Evolutionary conservation across 208 protist genomes (phyloP), one percentile per base, ranked within the genome.

Genomic region (Novymonas esmeraldas): DNA sequence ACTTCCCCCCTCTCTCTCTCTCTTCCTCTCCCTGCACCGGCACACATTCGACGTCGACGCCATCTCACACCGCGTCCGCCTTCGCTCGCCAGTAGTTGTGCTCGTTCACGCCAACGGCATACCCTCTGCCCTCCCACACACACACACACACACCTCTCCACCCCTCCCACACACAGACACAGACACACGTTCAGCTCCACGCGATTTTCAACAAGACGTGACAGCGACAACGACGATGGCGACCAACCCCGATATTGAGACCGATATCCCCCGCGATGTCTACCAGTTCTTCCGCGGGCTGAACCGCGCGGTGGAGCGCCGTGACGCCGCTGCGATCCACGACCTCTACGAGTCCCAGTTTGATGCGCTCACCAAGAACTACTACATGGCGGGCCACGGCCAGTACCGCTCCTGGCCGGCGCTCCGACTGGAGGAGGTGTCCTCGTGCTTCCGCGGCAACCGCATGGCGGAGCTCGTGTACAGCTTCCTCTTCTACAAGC

Each of bases 171-270:
- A 58, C 18, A 58, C 29, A 29, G 6, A 3, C n/a, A 38, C 6
- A 54, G 13, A 13, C 9, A 59, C 7, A 33, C 34, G 7, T 33
- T n/a, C 20, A 39, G 31, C 14, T 3, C 6, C 24, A 29, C 48
- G 28, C 16, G 22, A 26, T 22, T 57, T 58, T 38, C 18, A 28
- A 11, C 44, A 65, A 22, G 48, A n/a, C n/a, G n/a, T n/a, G n/a
- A n/a, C n/a, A n/a, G n/a, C n/a, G n/a, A n/a, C n/a, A n/a, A n/a
- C n/a, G n/a, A n/a, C n/a, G n/a, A 95, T 95, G 90, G 70, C 85
- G 14, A 92, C 87, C 31, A 96, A 96, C 68, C 91, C 91, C 42
- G 91, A 96, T 83, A 87, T 93, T 74, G 88, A 96, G 83, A 82
- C 79, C n/a, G 88, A 94, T 67, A 89, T 96, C 45, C 89, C 91